Conservation (phyloP, 169 alveolate genomes). For the Amoebophrya sp. region DNA sequence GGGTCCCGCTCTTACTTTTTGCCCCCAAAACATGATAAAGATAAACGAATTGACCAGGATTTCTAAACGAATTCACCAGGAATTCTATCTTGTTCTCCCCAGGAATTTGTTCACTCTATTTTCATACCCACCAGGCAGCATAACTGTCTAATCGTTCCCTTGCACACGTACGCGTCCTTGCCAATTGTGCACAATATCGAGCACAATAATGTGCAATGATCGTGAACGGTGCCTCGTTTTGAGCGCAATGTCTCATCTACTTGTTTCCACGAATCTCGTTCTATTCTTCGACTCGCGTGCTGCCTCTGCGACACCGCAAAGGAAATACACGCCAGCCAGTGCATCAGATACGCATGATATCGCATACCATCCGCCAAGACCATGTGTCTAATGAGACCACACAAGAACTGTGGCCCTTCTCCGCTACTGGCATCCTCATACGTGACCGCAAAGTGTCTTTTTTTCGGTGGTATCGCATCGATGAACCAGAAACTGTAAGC, state of each 20-base stretch:
- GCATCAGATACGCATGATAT: neutral
- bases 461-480: neutral
- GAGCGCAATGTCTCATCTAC: neutral
- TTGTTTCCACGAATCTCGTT: neutral
- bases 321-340: neutral
- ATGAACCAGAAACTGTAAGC: neutral
- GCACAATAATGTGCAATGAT: neutral
- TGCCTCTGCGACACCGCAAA: neutral
- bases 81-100: too few relatives aligned
- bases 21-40: too few relatives aligned
- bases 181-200: neutral
- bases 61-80: too few relatives aligned
- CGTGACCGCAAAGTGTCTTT: neutral
- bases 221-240: neutral
- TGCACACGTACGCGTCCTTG: neutral
- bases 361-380: neutral
- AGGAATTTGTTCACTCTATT: too few relatives aligned
- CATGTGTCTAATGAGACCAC: neutral
- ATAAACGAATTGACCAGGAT: too few relatives aligned
- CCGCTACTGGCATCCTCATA: neutral
- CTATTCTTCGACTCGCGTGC: neutral
- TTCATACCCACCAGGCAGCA: too few relatives aligned
- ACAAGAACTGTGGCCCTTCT: neutral
- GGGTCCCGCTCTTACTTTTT: too few relatives aligned
- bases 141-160: neutral